phyloP scores from a whole-genome alignment of 768 basidiomycete genomes.

The Floccularia luteovirens region DNA sequence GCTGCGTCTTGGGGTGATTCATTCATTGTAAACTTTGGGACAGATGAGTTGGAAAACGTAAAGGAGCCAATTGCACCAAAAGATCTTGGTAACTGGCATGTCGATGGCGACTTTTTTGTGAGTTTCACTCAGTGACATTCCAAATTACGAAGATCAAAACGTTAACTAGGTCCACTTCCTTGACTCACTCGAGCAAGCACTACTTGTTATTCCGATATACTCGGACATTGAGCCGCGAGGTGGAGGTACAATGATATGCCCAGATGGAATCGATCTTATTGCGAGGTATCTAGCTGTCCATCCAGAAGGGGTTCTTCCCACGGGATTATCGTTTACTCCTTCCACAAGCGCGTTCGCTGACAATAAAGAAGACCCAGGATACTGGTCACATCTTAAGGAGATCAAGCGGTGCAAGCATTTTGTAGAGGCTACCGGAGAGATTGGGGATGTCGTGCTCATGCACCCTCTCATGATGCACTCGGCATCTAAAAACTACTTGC shows the following conservation, averaged over 20 bases:
- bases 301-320: constrained; percentile 43
- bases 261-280: constrained; percentile 43
- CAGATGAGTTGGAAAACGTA: constrained; percentile 27
- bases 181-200: constrained; percentile 58
- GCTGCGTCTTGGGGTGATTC: constrained; percentile 46
- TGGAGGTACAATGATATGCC: constrained; percentile 54
- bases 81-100: constrained; percentile 58
- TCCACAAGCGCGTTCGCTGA: constrained; percentile 28
- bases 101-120: constrained; percentile 53
- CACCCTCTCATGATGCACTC: constrained; percentile 63
- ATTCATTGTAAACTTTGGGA: constrained; percentile 58
- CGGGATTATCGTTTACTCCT: constrained; percentile 37
- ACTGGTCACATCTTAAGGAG: constrained; percentile 36
- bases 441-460: constrained; percentile 58
- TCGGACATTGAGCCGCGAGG: constrained; percentile 46
- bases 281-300: constrained; percentile 43
- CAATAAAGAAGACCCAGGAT: constrained; percentile 29
- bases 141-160: neutral
- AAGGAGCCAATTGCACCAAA: constrained; percentile 23
- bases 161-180: constrained; percentile 42
- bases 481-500: constrained; percentile 50
- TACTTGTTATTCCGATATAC: constrained; percentile 56
- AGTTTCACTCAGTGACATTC: constrained; percentile 8
- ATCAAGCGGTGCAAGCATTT: constrained; percentile 33
- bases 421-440: constrained; percentile 49